Conservation (phyloP, 768 basidiomycete species). For the Rickenella mellea region DNA sequence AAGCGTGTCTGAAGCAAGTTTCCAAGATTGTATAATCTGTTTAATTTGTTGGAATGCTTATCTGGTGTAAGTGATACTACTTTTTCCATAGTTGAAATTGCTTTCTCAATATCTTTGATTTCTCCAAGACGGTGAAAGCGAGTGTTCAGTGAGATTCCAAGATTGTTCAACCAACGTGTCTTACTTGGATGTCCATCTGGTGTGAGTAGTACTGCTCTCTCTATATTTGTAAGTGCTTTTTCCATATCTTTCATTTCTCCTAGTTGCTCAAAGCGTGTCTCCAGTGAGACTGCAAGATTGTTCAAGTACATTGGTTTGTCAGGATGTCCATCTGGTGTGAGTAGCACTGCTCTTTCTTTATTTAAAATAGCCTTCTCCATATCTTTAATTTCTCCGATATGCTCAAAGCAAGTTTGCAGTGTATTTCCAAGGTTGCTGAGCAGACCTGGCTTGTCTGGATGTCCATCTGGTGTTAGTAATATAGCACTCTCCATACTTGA, state of each 20-base stretch:
- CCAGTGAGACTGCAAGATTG: not conserved
- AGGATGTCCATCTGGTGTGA: conserved; percentile 1
- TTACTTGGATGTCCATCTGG: not conserved
- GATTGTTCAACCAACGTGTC: not conserved
- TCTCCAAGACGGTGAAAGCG: not conserved
- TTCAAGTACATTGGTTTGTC: not conserved
- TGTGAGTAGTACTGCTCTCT: not conserved
- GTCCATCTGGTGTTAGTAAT: conserved; percentile 5
- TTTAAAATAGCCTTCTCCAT: not conserved
- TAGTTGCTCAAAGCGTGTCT: not conserved
- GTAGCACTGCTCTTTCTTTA: not conserved
- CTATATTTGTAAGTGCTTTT: not conserved
- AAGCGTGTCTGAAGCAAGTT: not conserved
- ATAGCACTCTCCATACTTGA: conserved; percentile 1
- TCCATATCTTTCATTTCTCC: not conserved
- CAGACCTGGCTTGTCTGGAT: conserved; percentile 3
- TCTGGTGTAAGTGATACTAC: not conserved
- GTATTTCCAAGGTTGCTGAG: conserved; percentile 7
- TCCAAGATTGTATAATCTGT: not conserved
- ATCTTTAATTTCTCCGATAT: not conserved
- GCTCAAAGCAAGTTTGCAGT: conserved; percentile 3
- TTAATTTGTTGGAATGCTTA: not conserved
- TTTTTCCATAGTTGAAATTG: too few relatives aligned
- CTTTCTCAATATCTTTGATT: not conserved
- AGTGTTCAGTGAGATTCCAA: too few relatives aligned